phyloP scores from a whole-genome alignment of 2,329 filamentous ascomycete species.

The Xylariaceae sp. region DNA sequence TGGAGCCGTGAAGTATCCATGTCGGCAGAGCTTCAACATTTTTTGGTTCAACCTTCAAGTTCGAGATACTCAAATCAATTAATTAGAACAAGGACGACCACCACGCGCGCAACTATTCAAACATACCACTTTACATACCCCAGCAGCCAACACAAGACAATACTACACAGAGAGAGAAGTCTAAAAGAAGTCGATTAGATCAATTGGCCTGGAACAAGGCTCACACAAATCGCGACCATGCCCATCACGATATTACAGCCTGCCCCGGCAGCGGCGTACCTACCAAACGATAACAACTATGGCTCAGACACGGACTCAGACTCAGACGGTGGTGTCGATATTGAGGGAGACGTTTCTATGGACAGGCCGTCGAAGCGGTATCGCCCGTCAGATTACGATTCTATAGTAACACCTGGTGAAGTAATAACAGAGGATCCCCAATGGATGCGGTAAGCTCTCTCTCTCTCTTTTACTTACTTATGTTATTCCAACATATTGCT shows the following conservation, averaged over 20 bases:
- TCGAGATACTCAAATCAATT: background rate
- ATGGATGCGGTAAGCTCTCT: conserved; percentile 71
- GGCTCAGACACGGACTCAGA: conserved; percentile 31
- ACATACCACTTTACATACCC: no score
- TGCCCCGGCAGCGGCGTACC: conserved; percentile 16
- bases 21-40: conserved; percentile 5
- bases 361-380: conserved; percentile 35
- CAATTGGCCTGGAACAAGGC: background rate
- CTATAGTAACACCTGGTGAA: conserved; percentile 83
- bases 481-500: no score
- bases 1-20: conserved; percentile 1
- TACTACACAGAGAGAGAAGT: no score
- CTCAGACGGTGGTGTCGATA: conserved; percentile 39
- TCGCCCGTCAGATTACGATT: conserved; percentile 30
- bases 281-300: conserved; percentile 9
- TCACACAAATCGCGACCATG: conserved; percentile 20
- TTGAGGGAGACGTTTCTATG: conserved; percentile 43
- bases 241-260: conserved; percentile 33
- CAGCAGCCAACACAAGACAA: background rate
- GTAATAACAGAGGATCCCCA: conserved; percentile 85
- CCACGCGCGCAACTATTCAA: no score
- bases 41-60: conserved; percentile 2
- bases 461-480: background rate
- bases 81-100: background rate
- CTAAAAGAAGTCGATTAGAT: no score